Conservation (phyloP, 306 rosid species). For the Ziziphus jujuba region DNA sequence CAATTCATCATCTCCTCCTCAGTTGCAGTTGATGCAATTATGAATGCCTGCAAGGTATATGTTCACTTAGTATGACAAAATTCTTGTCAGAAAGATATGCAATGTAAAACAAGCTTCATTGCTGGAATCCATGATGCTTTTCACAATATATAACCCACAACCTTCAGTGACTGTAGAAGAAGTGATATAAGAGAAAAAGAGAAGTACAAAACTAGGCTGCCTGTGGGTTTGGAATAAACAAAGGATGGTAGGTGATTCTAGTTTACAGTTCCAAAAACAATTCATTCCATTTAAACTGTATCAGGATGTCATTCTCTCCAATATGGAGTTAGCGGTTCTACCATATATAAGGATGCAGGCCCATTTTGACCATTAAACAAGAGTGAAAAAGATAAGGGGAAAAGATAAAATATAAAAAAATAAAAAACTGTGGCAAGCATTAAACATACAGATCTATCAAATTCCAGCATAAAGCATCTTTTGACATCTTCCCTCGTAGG, state of each 20-base stretch:
- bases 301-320: too few relatives aligned
- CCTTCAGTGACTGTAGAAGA: not conserved
- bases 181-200: not conserved
- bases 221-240: too few relatives aligned
- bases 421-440: not conserved
- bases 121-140: not conserved
- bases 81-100: conserved; percentile 9
- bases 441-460: conserved; percentile 88
- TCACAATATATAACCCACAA: not conserved
- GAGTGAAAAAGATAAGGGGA: not conserved
- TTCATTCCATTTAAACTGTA: too few relatives aligned
- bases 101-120: conserved; percentile 13
- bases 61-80: conserved; percentile 28
- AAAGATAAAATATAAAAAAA: conserved; percentile 12
- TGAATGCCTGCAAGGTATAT: conserved; percentile 76
- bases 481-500: conserved; percentile 93
- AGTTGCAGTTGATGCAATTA: conserved; percentile 93
- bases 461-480: conserved; percentile 99
- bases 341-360: too few relatives aligned
- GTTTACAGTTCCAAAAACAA: too few relatives aligned
- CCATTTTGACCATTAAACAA: too few relatives aligned
- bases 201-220: too few relatives aligned
- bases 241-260: too few relatives aligned
- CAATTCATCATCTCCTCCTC: conserved; percentile 84
- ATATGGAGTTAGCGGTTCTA: too few relatives aligned